Conservation (phyloP, 2,329 filamentous ascomycete species). For the Trichoderma sp. region DNA sequence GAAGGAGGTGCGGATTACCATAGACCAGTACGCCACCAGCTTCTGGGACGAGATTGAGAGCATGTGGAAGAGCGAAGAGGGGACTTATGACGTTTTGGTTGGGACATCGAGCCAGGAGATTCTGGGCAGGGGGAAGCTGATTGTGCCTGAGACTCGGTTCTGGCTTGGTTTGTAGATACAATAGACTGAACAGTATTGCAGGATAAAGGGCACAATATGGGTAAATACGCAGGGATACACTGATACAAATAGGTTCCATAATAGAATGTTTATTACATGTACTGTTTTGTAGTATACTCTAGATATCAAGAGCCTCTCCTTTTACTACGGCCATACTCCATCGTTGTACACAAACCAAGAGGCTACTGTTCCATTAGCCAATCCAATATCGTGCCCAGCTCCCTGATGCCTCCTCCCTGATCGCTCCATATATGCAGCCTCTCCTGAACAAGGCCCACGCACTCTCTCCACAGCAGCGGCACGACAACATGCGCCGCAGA, state of each 20-base stretch:
- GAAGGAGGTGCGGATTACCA: conserved; percentile 2
- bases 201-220: background rate
- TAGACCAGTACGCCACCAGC: conserved; percentile 4
- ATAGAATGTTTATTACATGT: background rate
- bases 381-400: background rate
- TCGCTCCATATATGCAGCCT: conserved; percentile 7
- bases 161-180: background rate
- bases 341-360: background rate
- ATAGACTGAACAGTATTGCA: background rate
- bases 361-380: background rate
- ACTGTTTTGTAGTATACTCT: background rate
- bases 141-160: conserved; percentile 5
- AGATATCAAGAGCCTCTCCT: too few relatives aligned
- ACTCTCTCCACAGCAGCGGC: conserved; percentile 2
- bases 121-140: background rate
- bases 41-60: conserved; percentile 19
- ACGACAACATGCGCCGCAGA: conserved; percentile 6
- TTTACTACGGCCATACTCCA: background rate
- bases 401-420: background rate
- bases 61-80: conserved; percentile 1
- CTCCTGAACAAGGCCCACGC: conserved; percentile 4
- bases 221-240: background rate
- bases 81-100: background rate
- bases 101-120: conserved; percentile 11
- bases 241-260: background rate